Percentiles rank a stretch among this genome's conserved stretches.
Evolutionary conservation across 306 rosid genomes (phyloP).

Genomic region (Arachis stenosperma): DNA sequence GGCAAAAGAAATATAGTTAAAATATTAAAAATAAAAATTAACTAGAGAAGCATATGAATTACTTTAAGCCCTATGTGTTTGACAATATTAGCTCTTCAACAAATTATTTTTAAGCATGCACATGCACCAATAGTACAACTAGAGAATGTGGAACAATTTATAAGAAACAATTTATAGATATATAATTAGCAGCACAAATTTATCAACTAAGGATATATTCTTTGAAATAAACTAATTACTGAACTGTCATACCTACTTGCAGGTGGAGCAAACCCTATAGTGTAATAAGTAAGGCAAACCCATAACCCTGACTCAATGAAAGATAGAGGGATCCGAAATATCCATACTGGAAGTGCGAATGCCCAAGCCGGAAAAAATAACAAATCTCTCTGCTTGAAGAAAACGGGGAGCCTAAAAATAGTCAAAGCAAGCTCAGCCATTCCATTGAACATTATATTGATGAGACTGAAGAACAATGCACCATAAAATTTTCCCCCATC

Average conservation of each 20-base stretch:
- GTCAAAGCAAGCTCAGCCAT: constrained; percentile 77
- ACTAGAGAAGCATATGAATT: constrained; percentile 1
- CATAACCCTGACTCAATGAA: constrained; percentile 72
- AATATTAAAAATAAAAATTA: constrained; percentile 11
- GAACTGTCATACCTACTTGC: constrained; percentile 63
- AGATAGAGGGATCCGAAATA: constrained; percentile 74
- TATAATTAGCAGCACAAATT: not conserved
- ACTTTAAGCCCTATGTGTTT: not conserved
- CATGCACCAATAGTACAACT: not conserved
- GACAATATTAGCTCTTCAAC: not conserved
- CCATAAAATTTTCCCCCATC: constrained; percentile 70
- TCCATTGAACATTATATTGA: constrained; percentile 81
- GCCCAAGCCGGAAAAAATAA: constrained; percentile 74
- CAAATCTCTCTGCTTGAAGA: constrained; percentile 77
- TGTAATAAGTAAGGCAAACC: constrained; percentile 71
- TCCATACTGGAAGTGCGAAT: constrained; percentile 73
- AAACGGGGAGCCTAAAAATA: constrained; percentile 63
- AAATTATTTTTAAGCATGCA: not conserved
- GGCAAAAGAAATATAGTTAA: no score
- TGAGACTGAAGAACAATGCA: constrained; percentile 67
- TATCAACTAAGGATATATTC: constrained; percentile 2
- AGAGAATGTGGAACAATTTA: constrained; percentile 2
- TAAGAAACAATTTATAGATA: not conserved
- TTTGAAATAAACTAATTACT: not conserved
- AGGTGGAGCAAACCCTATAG: constrained; percentile 81